Conservation (phyloP, 164 flowering plant genomes). For the Vitis riparia region DNA sequence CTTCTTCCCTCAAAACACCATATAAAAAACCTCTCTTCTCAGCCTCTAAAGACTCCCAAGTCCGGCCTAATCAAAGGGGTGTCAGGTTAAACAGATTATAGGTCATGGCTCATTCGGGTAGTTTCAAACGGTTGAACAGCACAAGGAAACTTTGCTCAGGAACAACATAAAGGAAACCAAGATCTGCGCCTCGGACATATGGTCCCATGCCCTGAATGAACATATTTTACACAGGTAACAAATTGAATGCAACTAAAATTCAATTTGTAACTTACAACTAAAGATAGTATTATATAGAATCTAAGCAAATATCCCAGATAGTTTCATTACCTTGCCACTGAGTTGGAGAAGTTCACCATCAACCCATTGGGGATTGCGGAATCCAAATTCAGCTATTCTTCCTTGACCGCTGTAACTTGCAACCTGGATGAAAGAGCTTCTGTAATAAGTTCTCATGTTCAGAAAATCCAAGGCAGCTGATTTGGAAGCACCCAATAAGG, state of each 20-base stretch:
- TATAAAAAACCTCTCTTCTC: slow-evolving; percentile 5
- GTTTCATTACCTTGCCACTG: slow-evolving; percentile 72
- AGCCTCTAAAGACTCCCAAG: background rate
- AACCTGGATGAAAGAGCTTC: slow-evolving; percentile 43
- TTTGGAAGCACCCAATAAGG: too few relatives aligned
- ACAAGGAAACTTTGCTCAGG: slow-evolving; percentile 94
- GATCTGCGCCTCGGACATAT: slow-evolving; percentile 84
- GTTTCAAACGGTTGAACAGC: slow-evolving; percentile 80
- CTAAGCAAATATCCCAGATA: background rate
- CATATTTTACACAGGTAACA: background rate
- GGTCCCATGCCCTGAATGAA: slow-evolving; percentile 74
- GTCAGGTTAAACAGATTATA: background rate
- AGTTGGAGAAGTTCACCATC: slow-evolving; percentile 95
- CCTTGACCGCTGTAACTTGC: slow-evolving; percentile 94
- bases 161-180: slow-evolving; percentile 78
- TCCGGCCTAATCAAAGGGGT: background rate
- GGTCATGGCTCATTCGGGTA: slow-evolving; percentile 57
- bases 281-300: too few relatives aligned
- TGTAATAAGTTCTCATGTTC: slow-evolving; percentile 2
- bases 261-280: too few relatives aligned
- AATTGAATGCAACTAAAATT: background rate
- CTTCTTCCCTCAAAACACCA: background rate
- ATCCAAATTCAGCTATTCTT: slow-evolving; percentile 88
- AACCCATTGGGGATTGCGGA: slow-evolving; percentile 81
- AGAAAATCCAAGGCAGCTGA: background rate